Base-by-base conservation (phyloP, 495 filamentous ascomycete species). In the Friedmanniomyces simplex region DNA sequence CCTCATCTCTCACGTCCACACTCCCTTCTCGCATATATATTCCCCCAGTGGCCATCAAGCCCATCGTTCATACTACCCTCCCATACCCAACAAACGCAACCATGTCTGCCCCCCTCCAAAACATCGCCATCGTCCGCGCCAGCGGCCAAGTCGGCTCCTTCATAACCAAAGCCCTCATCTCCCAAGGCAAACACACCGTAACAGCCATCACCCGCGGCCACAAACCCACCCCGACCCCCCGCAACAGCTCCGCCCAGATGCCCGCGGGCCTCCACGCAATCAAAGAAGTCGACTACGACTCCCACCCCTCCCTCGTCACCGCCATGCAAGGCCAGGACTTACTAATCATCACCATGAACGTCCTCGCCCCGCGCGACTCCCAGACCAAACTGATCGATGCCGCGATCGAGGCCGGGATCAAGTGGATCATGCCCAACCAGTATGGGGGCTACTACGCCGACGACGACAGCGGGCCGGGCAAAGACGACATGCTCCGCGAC, bases 401-500 rank as follows among this genome's bases (percentile, higher is more conserved):
- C 0, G 85, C 85, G 1, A 79, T 73, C 4, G 71, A 77, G 41
- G 84, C 85, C 1, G 76, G 76, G 3, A 79, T 88, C 0, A 69
- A 66, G 0, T 86, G 79, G 69, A 68, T 88, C 53, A 63, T 87
- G 39, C 84, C 86, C 18, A 85, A 85, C 66, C 74, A 73, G 11
- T 63, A 47, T 24, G 58, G 52, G 22, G 32, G 32, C 0, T 36
- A 60, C 30, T 52, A 34, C 18, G 8, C 26, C 20, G 25, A 46
- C 8, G n/a, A 46, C 13, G 46, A 10, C 14, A 20, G 14, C 13
- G 14, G 14, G 39, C 3, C 36, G 20, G 32, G 21, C 2, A 20
- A 43, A 25, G 20, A 3, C 32, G 34, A 36, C 1, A n/a, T 28
- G 11, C 36, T 55, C 12, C 52, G 52, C n/a, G 21, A 1, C 0